Conservation (phyloP, 163 green algal genomes). For the Coccomyxa subellipsoidea region DNA sequence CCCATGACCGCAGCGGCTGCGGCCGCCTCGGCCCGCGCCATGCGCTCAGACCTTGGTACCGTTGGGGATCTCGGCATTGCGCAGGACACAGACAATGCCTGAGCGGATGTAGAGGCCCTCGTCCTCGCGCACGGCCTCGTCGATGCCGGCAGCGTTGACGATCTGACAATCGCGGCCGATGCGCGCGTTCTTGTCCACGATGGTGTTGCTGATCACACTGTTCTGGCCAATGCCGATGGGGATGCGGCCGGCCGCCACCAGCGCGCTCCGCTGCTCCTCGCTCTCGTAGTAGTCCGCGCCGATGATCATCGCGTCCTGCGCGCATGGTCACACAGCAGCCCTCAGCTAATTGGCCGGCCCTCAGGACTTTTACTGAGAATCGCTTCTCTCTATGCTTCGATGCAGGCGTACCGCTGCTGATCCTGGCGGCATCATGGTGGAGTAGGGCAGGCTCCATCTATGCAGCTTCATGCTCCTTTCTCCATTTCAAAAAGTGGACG, state of each 20-base stretch:
- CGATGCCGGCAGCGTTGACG: constrained; percentile 58
- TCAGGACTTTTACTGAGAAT: too few species aligned
- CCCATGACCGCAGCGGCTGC: too few species aligned
- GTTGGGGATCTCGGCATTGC: constrained; percentile 61
- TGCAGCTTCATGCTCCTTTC: too few species aligned
- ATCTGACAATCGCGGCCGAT: constrained; percentile 74
- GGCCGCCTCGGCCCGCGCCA: too few species aligned
- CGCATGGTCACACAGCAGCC: neutral
- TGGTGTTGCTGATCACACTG: constrained; percentile 59
- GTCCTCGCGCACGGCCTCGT: constrained; percentile 55
- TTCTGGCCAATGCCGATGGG: constrained; percentile 88
- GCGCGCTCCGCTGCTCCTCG: constrained; percentile 45
- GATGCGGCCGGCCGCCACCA: constrained; percentile 41
- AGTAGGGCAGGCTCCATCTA: too few species aligned
- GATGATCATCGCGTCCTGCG: constrained; percentile 94
- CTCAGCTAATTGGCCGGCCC: too few species aligned
- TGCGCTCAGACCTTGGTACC: constrained; percentile 50
- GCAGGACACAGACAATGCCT: constrained; percentile 75
- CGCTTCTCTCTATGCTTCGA: too few species aligned
- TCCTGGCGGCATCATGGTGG: too few species aligned
- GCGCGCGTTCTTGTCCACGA: constrained; percentile 99
- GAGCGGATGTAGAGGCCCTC: constrained; percentile 77
- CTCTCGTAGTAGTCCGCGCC: constrained; percentile 98
- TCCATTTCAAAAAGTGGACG: too few species aligned
- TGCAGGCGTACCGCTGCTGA: too few species aligned